Base-by-base conservation (phyloP, 2,329 filamentous ascomycete species). In the Sporothrix brasiliensis region DNA sequence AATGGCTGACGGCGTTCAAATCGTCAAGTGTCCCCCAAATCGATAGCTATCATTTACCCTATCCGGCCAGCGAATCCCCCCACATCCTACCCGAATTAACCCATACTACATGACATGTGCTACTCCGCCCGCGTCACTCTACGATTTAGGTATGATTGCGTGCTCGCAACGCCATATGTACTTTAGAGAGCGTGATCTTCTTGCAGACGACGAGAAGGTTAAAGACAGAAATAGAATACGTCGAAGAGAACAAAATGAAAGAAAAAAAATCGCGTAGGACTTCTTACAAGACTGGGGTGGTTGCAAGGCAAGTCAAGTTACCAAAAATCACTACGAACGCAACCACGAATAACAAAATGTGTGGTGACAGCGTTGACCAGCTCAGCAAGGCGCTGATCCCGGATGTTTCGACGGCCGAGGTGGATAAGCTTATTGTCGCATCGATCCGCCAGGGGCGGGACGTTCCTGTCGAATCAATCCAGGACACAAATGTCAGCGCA, bases 41-140 rank as follows among this genome's bases (percentile, higher is more conserved):
- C 2, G 96, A 83, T 0, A 94, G 86, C 93, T 97, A 97, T 7
- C 34, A 34, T 34, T 34, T 34, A 9, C 34, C 4, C 6, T 30
- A 30, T 30, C 2, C 3, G 27, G 4, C 27, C 27, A 30, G 27
- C 27, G 27, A 30, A 9, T 34, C 9, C 34, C 34, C 34, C 34
- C 82, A 97, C 93, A 0, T 93, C 94, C 41, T 14, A 16, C 10
- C 41, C 1, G 41, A 4, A 44, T 44, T 44, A 27, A 10, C 4
- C 58, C 58, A n/a, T n/a, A 7, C 21, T n/a, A 44, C 39, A 27
- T 63, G n/a, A 47, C 60, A 65, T 65, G 41, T 65, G 60, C 16
- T 19, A 14, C 61, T 34, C 61, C 24, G 47, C 60, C 61, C 58
- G 44, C 24, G 61, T n/a, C n/a, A n/a, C n/a, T 47, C 27, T 47